Base-by-base conservation (phyloP, 306 rosid genomes). In the Sphenostylis stenocarpa region DNA sequence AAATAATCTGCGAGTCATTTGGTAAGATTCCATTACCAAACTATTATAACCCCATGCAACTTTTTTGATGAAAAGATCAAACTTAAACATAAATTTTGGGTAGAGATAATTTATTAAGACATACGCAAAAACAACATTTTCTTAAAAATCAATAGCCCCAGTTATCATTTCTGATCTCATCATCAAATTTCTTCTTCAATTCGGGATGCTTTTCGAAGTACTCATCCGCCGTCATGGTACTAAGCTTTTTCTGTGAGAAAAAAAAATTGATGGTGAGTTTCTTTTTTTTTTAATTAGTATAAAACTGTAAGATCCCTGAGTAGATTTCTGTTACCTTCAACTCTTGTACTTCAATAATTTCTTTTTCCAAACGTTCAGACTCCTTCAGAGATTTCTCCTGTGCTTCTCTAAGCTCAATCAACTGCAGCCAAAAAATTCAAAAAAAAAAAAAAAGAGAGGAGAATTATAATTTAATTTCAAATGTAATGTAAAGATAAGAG, bases 171-270 rank as follows among this genome's bases (percentile, higher is more conserved):
- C 96, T 87, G 81, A 96, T 96, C 85, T 96, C 99, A 41, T 93
- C 98, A 38, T 96, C 99, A 15, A 93, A 96, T 71, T 91, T 93
- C 88, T 91, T 86, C 90, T 77, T 93, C 82, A 96, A 85, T 82
- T 96, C 98, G 8, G 98, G 98, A 84, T 93, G 93, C 87, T 89
- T 89, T 55, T 48, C 96, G 44, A 96, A 96, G 93, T 96, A 96
- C 48, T 96, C 99, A 14, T 96, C 84, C 6, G 98, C 98, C 0
- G 98, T 96, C 99, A 93, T 96, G 85, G 98, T 96, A 82, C 88
- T 81, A 10, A 96, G 66, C 83, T 93, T 93, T 63, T 87, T 80
- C 99, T 93, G 98, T 44, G n/a, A 38, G 70, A 66, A 26, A 21
- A 63, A 29, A 65, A n/a, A n/a, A n/a, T n/a, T 52, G 7, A 51